These are phyloP conservation scores for Raphanus hybrid DNA, from an alignment of 441 rosid genomes.

Conservation along the genomic window DNA sequence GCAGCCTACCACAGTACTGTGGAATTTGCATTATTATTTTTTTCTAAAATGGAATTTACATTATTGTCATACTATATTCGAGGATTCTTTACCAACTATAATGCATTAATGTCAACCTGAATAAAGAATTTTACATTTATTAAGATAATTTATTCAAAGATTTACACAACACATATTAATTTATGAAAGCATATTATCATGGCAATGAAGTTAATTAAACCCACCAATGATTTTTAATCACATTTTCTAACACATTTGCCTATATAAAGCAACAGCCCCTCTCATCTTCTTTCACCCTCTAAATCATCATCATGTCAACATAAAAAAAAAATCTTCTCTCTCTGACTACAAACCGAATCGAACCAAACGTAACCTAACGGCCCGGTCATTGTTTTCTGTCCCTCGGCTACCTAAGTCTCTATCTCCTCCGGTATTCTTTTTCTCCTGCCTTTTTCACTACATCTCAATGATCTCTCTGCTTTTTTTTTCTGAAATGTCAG, in stretches of 20 bases:
- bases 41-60: slow-evolving; percentile 17
- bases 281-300: slow-evolving; percentile 18
- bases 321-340: not conserved
- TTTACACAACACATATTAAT: not conserved
- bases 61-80: not conserved
- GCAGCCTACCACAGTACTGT: slow-evolving; percentile 24
- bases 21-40: slow-evolving; percentile 20
- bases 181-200: not conserved
- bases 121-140: not conserved
- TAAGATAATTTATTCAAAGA: slow-evolving; percentile 15
- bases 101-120: not conserved
- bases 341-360: slow-evolving; percentile 3
- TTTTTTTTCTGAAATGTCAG: not conserved
- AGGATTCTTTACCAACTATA: not conserved
- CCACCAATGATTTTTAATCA: slow-evolving; percentile 20
- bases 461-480: slow-evolving; percentile 17
- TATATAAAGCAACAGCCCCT: slow-evolving; percentile 30
- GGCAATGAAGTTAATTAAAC: slow-evolving; percentile 14
- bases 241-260: slow-evolving; percentile 26
- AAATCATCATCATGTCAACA: not conserved
- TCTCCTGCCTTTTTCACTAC: slow-evolving; percentile 26
- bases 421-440: slow-evolving; percentile 32
- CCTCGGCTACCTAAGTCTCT: not conserved
- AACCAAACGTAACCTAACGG: slow-evolving; percentile 8
- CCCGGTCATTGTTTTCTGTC: slow-evolving; percentile 18